Conservation (phyloP, 169 alveolate species). For the Theileria orientalis region DNA sequence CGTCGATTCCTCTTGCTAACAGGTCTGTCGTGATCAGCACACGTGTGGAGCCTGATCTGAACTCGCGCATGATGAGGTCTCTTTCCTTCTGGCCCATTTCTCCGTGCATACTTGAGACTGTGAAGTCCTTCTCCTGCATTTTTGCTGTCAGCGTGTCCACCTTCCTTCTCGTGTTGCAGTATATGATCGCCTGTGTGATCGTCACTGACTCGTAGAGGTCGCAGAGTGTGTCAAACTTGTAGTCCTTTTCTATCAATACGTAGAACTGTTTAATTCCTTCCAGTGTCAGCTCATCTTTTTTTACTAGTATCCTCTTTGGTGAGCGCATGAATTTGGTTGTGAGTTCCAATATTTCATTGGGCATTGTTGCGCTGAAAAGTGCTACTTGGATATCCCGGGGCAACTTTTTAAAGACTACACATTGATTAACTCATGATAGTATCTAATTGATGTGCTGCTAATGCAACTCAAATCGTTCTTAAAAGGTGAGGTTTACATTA, state of each 20-base stretch:
- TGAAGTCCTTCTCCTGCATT: conserved; percentile 93
- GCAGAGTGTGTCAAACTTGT: conserved; percentile 93
- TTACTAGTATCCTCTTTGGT: conserved; percentile 94
- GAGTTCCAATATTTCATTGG: conserved; percentile 92
- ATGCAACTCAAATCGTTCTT: no score
- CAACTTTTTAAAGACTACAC: conserved; percentile 64
- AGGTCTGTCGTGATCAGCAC: conserved; percentile 98
- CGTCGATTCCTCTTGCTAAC: conserved; percentile 98
- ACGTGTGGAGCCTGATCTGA: conserved; percentile 97
- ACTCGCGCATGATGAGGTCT: conserved; percentile 96
- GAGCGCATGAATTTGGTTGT: conserved; percentile 95
- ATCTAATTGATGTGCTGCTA: no score
- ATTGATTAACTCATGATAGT: conserved; percentile 4
- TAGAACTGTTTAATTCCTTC: conserved; percentile 98
- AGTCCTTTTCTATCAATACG: conserved; percentile 96
- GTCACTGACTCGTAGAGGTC: conserved; percentile 96
- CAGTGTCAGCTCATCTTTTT: conserved; percentile 96
- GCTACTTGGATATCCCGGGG: conserved; percentile 86
- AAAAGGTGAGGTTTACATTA: no score
- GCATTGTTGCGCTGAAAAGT: conserved; percentile 97
- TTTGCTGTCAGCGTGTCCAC: conserved; percentile 92
- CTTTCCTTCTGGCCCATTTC: conserved; percentile 97
- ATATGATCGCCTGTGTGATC: conserved; percentile 96
- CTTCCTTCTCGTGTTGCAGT: conserved; percentile 96
- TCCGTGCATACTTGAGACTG: conserved; percentile 97